These are phyloP conservation scores for Saccharomycopsis olivae DNA, from an alignment of 805 yeast species.

Conservation along the genomic window DNA sequence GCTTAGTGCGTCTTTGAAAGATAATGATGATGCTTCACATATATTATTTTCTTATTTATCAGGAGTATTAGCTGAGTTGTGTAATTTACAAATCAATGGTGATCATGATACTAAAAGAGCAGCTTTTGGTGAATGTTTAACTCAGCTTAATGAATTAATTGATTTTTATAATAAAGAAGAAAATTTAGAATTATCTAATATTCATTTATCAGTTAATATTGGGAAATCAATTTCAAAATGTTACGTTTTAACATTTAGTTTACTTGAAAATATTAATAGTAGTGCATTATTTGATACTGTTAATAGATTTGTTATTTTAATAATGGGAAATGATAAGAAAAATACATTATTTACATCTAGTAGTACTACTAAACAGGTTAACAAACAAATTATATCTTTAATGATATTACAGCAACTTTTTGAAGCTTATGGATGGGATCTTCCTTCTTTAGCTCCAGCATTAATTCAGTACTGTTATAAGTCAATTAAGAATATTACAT, in stretches of 20 bases:
- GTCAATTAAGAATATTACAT: conserved; percentile 10
- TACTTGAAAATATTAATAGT: conserved; percentile 3
- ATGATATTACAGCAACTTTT: conserved; percentile 12
- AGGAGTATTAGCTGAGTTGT: neutral
- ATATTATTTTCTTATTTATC: conserved; percentile 3
- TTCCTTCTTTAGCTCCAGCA: conserved; percentile 20
- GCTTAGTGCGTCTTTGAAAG: conserved; percentile 4
- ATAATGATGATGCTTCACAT: conserved; percentile 6
- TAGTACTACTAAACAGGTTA: conserved; percentile 2
- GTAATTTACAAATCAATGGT: conserved; percentile 2
- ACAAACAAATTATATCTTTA: conserved; percentile 1
- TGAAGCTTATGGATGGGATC: conserved; percentile 17
- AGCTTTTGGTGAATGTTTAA: conserved; percentile 3
- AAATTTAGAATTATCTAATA: conserved; percentile 2
- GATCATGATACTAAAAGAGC: conserved; percentile 1
- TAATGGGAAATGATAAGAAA: conserved; percentile 20
- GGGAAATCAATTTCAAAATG: conserved; percentile 7
- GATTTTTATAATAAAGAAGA: conserved; percentile 14
- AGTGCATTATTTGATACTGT: conserved; percentile 22
- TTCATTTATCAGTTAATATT: conserved; percentile 9
- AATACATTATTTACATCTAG: conserved; percentile 3
- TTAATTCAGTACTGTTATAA: conserved; percentile 9
- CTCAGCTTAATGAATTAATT: conserved; percentile 6
- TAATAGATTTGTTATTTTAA: conserved; percentile 23
- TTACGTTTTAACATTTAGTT: conserved; percentile 9